phyloP scores from a whole-genome alignment of 169 alveolate genomes.

The Cytauxzoon felis region DNA sequence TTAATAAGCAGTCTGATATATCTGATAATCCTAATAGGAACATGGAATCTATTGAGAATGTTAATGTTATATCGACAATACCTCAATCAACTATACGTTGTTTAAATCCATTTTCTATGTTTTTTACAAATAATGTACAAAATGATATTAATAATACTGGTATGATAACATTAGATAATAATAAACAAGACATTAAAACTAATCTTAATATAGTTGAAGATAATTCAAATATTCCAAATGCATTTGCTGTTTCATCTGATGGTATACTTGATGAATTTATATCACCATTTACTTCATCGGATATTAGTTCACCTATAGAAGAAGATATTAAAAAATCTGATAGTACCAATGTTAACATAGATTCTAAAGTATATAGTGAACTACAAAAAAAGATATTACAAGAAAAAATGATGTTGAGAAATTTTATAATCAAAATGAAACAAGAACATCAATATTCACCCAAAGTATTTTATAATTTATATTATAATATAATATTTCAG shows the following conservation, averaged over 20 bases:
- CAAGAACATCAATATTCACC: slow-evolving; percentile 54
- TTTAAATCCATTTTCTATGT: slow-evolving; percentile 15
- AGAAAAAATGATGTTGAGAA: slow-evolving; percentile 68
- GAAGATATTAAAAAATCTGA: not conserved
- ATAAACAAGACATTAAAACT: too few relatives aligned
- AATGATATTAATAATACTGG: too few relatives aligned
- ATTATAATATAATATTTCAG: not conserved
- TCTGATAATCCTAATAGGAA: not conserved
- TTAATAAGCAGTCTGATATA: not conserved
- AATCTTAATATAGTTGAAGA: not conserved
- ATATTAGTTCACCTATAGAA: not conserved
- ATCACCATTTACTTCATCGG: slow-evolving; percentile 1
- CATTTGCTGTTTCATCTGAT: not conserved
- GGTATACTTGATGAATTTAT: not conserved
- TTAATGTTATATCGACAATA: not conserved
- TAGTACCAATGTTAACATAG: not conserved
- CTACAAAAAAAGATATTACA: slow-evolving; percentile 61
- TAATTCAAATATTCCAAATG: not conserved
- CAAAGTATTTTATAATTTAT: not conserved
- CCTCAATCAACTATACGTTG: not conserved
- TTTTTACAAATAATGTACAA: not conserved
- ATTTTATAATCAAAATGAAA: slow-evolving; percentile 64
- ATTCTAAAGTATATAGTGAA: slow-evolving; percentile 7
- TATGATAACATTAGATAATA: too few relatives aligned
- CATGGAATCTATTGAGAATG: not conserved